These are phyloP conservation scores for Rhodamnia argentea DNA, from an alignment of 345 rosid species.

Conservation along the genomic window DNA sequence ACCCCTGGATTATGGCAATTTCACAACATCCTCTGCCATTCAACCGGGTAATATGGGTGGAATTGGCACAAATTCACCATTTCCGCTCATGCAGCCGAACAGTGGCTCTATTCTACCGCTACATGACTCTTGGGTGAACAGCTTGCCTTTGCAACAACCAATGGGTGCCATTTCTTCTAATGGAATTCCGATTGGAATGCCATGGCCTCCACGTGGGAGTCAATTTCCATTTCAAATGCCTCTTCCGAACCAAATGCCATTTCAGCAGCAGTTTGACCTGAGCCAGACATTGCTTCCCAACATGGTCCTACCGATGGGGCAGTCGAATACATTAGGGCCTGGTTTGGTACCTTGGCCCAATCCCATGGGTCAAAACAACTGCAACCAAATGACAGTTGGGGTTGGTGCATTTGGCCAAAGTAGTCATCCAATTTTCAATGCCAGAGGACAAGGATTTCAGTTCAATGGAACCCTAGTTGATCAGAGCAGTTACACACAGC, in stretches of 20 bases:
- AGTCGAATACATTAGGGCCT: slow-evolving; percentile 26
- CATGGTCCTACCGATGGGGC: slow-evolving; percentile 26
- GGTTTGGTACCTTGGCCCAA: slow-evolving; percentile 38
- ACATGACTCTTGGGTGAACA: slow-evolving; percentile 25
- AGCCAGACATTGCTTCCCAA: slow-evolving; percentile 28
- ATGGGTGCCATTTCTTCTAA: slow-evolving; percentile 13
- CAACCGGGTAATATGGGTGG: slow-evolving; percentile 19
- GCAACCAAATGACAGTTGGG: slow-evolving; percentile 35
- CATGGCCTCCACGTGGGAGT: slow-evolving; percentile 35
- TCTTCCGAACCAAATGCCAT: slow-evolving; percentile 24
- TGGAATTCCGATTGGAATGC: slow-evolving; percentile 36
- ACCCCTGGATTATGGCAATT: slow-evolving; percentile 11
- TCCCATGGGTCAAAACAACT: slow-evolving; percentile 32
- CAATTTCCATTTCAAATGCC: slow-evolving; percentile 33
- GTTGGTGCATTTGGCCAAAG: slow-evolving; percentile 18
- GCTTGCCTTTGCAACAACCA: slow-evolving; percentile 19
- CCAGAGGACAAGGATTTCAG: neutral
- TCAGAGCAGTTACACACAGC: neutral
- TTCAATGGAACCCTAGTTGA: neutral
- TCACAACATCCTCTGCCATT: slow-evolving; percentile 5
- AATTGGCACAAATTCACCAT: slow-evolving; percentile 20
- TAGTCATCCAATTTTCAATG: neutral
- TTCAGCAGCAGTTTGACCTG: slow-evolving; percentile 42
- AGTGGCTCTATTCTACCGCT: slow-evolving; percentile 13
- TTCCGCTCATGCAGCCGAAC: slow-evolving; percentile 16